Percentiles rank a stretch among this genome's conserved stretches.
Evolutionary conservation across 2,329 filamentous ascomycete genomes (phyloP).

Genomic region (Ascocoryne sarcoides): DNA sequence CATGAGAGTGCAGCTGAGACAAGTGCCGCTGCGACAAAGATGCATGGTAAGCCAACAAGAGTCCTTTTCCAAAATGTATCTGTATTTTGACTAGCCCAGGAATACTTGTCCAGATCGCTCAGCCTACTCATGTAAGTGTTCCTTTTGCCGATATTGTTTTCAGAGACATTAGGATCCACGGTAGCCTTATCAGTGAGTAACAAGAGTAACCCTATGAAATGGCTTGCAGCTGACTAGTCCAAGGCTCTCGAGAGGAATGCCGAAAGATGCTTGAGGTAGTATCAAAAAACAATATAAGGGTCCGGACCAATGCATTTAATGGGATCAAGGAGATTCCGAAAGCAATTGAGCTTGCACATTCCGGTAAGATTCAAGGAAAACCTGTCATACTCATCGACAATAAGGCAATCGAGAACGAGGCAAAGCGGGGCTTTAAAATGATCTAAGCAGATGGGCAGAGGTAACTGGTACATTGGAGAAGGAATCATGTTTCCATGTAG

Average conservation of each 20-base stretch:
- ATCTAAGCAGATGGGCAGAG: too few relatives aligned
- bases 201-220: neutral
- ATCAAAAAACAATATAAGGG: conserved; percentile 37
- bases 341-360: conserved; percentile 40
- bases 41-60: conserved; percentile 42
- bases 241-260: conserved; percentile 34
- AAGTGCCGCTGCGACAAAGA: conserved; percentile 46
- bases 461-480: too few relatives aligned
- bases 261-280: conserved; percentile 39
- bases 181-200: conserved; percentile 30
- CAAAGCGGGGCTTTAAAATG: conserved; percentile 16
- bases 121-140: conserved; percentile 32
- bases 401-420: conserved; percentile 25
- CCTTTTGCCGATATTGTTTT: conserved; percentile 42
- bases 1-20: conserved; percentile 39
- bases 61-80: too few relatives aligned
- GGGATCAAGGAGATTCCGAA: conserved; percentile 44
- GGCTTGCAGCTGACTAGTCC: neutral
- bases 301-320: conserved; percentile 42
- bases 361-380: conserved; percentile 46
- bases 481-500: too few relatives aligned
- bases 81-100: conserved; percentile 1
- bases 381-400: conserved; percentile 43
- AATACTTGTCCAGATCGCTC: conserved; percentile 44
- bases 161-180: conserved; percentile 42